Conservation (phyloP, 192 early-diverging fungal genomes). For the Hyaloraphidium curvatum region DNA sequence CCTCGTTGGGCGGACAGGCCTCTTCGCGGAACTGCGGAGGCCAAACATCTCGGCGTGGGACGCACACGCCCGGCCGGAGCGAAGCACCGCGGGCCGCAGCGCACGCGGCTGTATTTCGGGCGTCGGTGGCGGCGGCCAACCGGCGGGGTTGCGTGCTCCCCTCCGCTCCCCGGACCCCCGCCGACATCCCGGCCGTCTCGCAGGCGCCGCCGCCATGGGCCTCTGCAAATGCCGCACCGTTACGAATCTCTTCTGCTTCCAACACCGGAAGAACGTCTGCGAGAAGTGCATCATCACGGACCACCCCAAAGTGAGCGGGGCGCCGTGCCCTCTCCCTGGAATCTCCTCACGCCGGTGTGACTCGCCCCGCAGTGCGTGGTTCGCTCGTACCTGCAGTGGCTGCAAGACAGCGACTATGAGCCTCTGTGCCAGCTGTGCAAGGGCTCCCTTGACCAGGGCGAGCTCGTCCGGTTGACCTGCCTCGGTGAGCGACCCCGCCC, state of each 20-base stretch:
- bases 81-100: too few species aligned
- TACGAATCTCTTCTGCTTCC: constrained; percentile 35
- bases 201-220: constrained; percentile 27
- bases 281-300: constrained; percentile 28
- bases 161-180: too few species aligned
- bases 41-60: too few species aligned
- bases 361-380: constrained; percentile 11
- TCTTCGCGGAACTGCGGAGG: too few species aligned
- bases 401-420: constrained; percentile 32
- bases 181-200: too few species aligned
- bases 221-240: constrained; percentile 33
- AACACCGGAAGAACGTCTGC: constrained; percentile 35
- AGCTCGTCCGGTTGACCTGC: constrained; percentile 25
- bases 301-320: constrained; percentile 12
- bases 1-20: too few species aligned
- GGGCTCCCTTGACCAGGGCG: constrained; percentile 12
- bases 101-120: too few species aligned
- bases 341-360: neutral
- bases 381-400: constrained; percentile 31
- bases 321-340: neutral
- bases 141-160: too few species aligned
- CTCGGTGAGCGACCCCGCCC: constrained; percentile 13
- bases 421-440: constrained; percentile 24
- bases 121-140: too few species aligned
- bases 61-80: too few species aligned